Evolutionary conservation across 768 basidiomycete species (phyloP).

Genomic region (Xanthoconium purpureum): DNA sequence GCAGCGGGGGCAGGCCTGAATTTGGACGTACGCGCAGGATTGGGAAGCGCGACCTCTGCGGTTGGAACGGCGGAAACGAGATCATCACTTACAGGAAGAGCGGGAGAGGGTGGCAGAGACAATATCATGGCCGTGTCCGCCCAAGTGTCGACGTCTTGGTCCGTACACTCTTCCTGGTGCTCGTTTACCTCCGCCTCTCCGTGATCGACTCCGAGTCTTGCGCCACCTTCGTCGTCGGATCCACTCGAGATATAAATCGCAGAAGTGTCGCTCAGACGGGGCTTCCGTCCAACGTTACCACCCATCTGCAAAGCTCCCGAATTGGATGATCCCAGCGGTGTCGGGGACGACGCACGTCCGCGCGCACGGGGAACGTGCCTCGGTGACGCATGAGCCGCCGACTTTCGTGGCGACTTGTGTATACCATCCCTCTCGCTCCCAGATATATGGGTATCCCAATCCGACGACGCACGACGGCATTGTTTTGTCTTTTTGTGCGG

Average conservation of each 20-base stretch:
- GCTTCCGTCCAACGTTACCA: not conserved
- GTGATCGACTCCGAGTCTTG: not conserved
- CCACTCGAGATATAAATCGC: conserved; percentile 28
- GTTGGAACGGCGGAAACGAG: not conserved
- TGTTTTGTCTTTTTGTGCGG: not conserved
- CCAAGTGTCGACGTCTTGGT: conserved; percentile 5
- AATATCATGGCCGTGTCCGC: conserved; percentile 27
- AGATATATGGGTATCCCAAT: not conserved
- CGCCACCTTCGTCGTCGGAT: conserved; percentile 22
- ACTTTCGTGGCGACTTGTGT: conserved; percentile 28
- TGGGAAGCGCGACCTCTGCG: not conserved
- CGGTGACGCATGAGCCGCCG: conserved; percentile 23
- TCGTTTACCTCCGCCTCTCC: not conserved
- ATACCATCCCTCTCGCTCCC: conserved; percentile 1
- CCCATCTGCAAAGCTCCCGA: not conserved
- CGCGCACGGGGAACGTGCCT: conserved; percentile 4
- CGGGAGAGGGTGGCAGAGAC: conserved; percentile 23
- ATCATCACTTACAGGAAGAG: not conserved
- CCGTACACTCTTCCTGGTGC: not conserved
- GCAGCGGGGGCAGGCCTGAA: conserved; percentile 16
- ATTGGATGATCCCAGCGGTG: not conserved
- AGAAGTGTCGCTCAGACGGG: conserved; percentile 10
- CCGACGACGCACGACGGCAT: not conserved
- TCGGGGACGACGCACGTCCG: conserved; percentile 14
- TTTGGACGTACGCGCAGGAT: conserved; percentile 11